Conservation (phyloP, 2,329 filamentous ascomycete genomes). For the Xylariaceae sp. region DNA sequence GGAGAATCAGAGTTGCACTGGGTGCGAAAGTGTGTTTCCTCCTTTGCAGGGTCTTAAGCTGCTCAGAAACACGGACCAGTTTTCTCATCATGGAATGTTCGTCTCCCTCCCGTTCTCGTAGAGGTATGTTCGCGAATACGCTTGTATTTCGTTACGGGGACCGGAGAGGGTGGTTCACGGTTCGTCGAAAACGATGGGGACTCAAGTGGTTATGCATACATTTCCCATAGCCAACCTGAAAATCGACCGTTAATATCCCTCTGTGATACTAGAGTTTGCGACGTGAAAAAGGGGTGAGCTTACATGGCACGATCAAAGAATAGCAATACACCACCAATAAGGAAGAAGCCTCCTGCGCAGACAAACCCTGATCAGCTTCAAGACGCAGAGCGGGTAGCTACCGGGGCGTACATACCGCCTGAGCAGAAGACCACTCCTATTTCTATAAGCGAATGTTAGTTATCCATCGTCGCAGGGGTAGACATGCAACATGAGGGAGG, state of each 20-base stretch:
- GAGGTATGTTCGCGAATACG: background rate
- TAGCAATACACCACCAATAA: constrained; percentile 88
- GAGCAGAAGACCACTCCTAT: constrained; percentile 97
- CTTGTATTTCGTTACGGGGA: background rate
- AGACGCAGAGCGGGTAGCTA: constrained; percentile 12
- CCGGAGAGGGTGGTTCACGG: constrained; percentile 6
- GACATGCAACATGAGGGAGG: no score
- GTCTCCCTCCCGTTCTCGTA: background rate
- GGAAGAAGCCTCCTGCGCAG: constrained; percentile 78
- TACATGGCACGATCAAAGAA: constrained; percentile 98
- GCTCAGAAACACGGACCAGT: constrained; percentile 82
- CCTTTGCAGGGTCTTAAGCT: constrained; percentile 68
- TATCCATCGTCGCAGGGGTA: no score
- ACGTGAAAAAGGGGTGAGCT: constrained; percentile 27
- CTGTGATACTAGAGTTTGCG: background rate
- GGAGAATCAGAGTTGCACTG: constrained; percentile 33
- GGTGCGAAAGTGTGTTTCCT: constrained; percentile 35
- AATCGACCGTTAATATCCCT: constrained; percentile 12
- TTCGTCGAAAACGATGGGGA: constrained; percentile 8
- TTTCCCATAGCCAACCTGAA: constrained; percentile 94
- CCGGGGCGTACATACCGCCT: constrained; percentile 66
- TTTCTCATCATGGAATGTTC: constrained; percentile 58
- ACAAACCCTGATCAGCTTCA: no score
- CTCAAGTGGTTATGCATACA: constrained; percentile 44
- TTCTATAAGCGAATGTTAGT: constrained; percentile 51